Evolutionary conservation across 1,284 basidiomycete species (phyloP).

Genomic region (Neonothopanus nambi): DNA sequence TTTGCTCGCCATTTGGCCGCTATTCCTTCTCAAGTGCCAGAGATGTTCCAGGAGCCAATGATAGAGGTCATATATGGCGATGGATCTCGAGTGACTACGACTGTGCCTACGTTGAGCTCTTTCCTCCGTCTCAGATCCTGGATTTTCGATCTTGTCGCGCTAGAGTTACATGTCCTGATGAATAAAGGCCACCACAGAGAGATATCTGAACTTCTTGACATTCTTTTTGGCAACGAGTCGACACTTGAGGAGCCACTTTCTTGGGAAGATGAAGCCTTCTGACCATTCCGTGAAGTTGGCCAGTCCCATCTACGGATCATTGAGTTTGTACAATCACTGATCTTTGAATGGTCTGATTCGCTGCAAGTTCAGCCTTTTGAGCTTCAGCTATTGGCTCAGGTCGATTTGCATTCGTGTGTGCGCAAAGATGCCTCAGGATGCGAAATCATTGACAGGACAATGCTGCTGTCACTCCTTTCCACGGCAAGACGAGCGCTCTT

Average conservation of each 20-base stretch:
- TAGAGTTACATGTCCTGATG: slow-evolving; percentile 89
- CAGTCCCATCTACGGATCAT: slow-evolving; percentile 85
- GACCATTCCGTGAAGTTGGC: slow-evolving; percentile 69
- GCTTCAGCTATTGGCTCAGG: slow-evolving; percentile 67
- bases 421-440: slow-evolving; percentile 74
- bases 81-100: slow-evolving; percentile 73
- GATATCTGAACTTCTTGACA: slow-evolving; percentile 69
- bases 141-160: slow-evolving; percentile 83
- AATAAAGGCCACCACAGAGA: slow-evolving; percentile 74
- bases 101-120: slow-evolving; percentile 71
- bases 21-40: slow-evolving; percentile 65
- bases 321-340: slow-evolving; percentile 83
- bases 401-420: slow-evolving; percentile 78
- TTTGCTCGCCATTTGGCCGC: slow-evolving; percentile 81
- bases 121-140: slow-evolving; percentile 85
- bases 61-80: slow-evolving; percentile 77
- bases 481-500: slow-evolving; percentile 63
- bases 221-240: slow-evolving; percentile 71
- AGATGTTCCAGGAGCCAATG: slow-evolving; percentile 46
- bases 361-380: slow-evolving; percentile 57
- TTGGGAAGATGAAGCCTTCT: slow-evolving; percentile 52
- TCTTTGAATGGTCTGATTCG: slow-evolving; percentile 87
- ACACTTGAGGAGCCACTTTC: slow-evolving; percentile 39
- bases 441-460: slow-evolving; percentile 77
- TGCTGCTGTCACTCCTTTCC: slow-evolving; percentile 68